Evolutionary conservation across 805 yeast species (phyloP).

Genomic region (Starmerella floricola): DNA sequence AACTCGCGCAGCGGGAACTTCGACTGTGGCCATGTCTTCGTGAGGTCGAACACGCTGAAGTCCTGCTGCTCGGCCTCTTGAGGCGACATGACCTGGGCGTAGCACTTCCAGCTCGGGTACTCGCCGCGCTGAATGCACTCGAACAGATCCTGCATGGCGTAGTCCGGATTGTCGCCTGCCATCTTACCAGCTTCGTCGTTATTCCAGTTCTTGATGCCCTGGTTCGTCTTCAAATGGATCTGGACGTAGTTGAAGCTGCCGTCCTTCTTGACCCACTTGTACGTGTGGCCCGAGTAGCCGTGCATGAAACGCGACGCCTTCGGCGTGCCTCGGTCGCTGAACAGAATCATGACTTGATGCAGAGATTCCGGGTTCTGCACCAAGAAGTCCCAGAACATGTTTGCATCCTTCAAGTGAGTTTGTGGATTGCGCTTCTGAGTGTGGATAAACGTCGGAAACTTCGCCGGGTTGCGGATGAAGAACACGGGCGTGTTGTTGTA

Average conservation of each 20-base stretch:
- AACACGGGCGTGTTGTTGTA: slow-evolving; percentile 61
- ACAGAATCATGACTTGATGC: slow-evolving; percentile 46
- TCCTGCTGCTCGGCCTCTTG: slow-evolving; percentile 42
- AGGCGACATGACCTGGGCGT: slow-evolving; percentile 49
- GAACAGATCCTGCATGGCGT: slow-evolving; percentile 35
- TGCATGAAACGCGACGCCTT: slow-evolving; percentile 43
- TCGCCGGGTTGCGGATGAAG: slow-evolving; percentile 50
- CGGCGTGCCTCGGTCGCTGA: slow-evolving; percentile 52
- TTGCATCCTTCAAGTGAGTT: slow-evolving; percentile 45
- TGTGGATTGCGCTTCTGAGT: slow-evolving; percentile 63
- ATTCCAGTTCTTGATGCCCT: slow-evolving; percentile 37
- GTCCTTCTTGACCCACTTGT: slow-evolving; percentile 42
- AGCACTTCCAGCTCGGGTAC: slow-evolving; percentile 40
- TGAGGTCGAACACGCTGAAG: slow-evolving; percentile 41
- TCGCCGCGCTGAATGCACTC: slow-evolving; percentile 38
- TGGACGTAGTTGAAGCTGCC: slow-evolving; percentile 43
- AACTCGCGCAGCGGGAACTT: slow-evolving; percentile 45
- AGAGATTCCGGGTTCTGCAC: slow-evolving; percentile 43
- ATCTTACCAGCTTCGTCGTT: slow-evolving; percentile 38
- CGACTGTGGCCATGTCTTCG: slow-evolving; percentile 48
- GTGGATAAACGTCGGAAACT: slow-evolving; percentile 55
- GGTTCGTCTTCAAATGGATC: slow-evolving; percentile 40
- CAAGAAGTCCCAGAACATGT: slow-evolving; percentile 47
- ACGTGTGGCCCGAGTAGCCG: slow-evolving; percentile 56
- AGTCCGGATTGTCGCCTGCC: slow-evolving; percentile 42